Base-by-base conservation (phyloP, 768 basidiomycete genomes). In the Suillus lakei region DNA sequence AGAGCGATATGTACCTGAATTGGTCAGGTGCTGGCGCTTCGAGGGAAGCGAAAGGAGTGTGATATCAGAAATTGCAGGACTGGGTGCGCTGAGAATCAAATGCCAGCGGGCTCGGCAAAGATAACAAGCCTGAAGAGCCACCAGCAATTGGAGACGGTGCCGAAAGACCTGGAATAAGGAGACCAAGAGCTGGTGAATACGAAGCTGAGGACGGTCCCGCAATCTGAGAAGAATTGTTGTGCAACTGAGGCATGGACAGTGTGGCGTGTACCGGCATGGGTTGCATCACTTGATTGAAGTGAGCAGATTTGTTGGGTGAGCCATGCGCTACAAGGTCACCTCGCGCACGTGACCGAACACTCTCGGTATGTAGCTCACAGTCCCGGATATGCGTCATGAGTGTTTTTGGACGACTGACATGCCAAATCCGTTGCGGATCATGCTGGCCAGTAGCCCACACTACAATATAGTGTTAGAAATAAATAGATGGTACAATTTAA, bases 371-470 rank as follows among this genome's bases (percentile, higher is more conserved):
- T 38, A 51, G 46, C n/a, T n/a, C n/a, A 10, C 46, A 66, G 30
- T 68, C 53, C 39, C 36, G 2, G 4, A 66, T 50, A 58, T 68
- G 67, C 38, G 55, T 59, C 38, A 67, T 38, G 41, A 67, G 64
- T 0, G 61, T 67, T 18, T 7, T 56, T 2, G 65, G 65, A 21
- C n/a, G 18, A 61, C 65, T 66, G 54, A 68, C 30, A 34, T 56
- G 43, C 68, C 66, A 68, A 38, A 66, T 61, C 8, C 4, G 23
- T 2, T 54, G 63, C 9, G 39, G 1, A 26, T 67, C 60, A 16
- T 4, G 61, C 44, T 67, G 68, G 8, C 7, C 66, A 26, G 28
- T 64, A 23, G 60, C 68, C 68, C 68, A 68, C 36, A 67, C 66
- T 64, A 46, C 8, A 39, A 39, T 39, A 39, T 13, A 39, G 39